These are phyloP conservation scores for Ustilago lituana DNA, from an alignment of 1,284 basidiomycete genomes.

Conservation along the genomic window DNA sequence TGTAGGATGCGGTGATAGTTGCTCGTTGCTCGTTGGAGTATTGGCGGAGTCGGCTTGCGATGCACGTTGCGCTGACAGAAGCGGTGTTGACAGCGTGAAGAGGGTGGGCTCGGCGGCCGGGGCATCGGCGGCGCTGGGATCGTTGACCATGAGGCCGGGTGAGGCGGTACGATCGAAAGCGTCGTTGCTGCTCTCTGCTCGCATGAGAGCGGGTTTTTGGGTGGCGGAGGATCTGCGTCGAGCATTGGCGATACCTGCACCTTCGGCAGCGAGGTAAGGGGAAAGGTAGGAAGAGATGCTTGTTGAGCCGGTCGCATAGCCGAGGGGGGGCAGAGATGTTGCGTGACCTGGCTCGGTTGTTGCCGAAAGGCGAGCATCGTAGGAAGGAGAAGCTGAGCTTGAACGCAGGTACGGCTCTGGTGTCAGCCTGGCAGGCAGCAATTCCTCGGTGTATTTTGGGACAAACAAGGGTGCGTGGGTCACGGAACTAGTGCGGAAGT, in stretches of 20 bases:
- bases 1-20: conserved; percentile 25
- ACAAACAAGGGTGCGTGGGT: conserved; percentile 58
- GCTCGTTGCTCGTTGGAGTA: background rate
- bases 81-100: conserved; percentile 24
- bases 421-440: conserved; percentile 8
- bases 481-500: conserved; percentile 50
- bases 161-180: conserved; percentile 35
- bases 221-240: conserved; percentile 35
- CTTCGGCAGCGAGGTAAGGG: conserved; percentile 1
- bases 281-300: conserved; percentile 18
- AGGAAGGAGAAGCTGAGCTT: background rate
- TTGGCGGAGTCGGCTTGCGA: conserved; percentile 2
- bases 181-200: conserved; percentile 38
- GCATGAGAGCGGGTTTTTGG: conserved; percentile 16
- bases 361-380: background rate
- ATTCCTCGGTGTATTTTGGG: conserved; percentile 40
- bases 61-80: conserved; percentile 6
- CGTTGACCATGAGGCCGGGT: conserved; percentile 31
- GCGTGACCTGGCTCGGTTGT: conserved; percentile 1
- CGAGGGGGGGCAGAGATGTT: conserved; percentile 10
- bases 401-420: conserved; percentile 10
- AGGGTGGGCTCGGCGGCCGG: conserved; percentile 26
- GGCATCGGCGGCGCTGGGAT: conserved; percentile 29
- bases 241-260: background rate
- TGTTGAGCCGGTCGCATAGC: background rate